These are phyloP conservation scores for Talaromyces sp. DNA, from an alignment of 2,329 filamentous ascomycete species.

Conservation along the genomic window DNA sequence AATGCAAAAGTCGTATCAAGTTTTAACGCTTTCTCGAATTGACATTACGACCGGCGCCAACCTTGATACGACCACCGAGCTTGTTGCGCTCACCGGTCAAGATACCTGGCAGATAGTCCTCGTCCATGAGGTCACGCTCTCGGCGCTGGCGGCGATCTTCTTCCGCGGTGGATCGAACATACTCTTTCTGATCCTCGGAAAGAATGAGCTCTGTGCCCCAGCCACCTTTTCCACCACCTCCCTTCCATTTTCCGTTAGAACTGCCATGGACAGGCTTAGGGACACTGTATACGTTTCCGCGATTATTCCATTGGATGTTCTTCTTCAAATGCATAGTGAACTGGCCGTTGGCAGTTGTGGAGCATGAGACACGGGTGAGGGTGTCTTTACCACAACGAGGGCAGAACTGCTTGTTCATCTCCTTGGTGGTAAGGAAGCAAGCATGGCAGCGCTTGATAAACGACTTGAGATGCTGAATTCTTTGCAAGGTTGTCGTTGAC, in stretches of 20 bases:
- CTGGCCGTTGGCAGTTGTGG: conserved; percentile 76
- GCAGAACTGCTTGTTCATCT: conserved; percentile 91
- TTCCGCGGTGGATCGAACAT: conserved; percentile 63
- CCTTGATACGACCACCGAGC: conserved; percentile 68
- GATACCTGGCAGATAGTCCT: conserved; percentile 86
- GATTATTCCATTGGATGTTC: conserved; percentile 95
- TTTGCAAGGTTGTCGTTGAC: conserved; percentile 70
- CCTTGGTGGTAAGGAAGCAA: conserved; percentile 81
- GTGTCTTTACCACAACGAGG: conserved; percentile 86
- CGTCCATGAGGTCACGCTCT: conserved; percentile 87
- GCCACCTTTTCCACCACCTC: conserved; percentile 76
- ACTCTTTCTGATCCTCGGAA: conserved; percentile 96
- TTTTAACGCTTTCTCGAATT: conserved; percentile 70
- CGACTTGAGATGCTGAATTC: conserved; percentile 82
- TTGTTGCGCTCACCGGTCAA: conserved; percentile 75
- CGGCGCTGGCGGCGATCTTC: conserved; percentile 62
- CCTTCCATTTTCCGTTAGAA: conserved; percentile 71
- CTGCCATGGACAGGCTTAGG: conserved; percentile 85
- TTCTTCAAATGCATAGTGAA: conserved; percentile 87
- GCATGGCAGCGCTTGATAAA: conserved; percentile 92
- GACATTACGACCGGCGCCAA: conserved; percentile 83
- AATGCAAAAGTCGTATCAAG: conserved; percentile 20
- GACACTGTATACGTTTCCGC: conserved; percentile 88
- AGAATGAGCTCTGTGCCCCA: conserved; percentile 86
- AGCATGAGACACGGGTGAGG: conserved; percentile 81